Percentiles rank a stretch among this genome's conserved stretches.
These are phyloP conservation scores for Epichloe uncinata DNA, from an alignment of 2,329 filamentous ascomycete genomes.

Conservation along the genomic window DNA sequence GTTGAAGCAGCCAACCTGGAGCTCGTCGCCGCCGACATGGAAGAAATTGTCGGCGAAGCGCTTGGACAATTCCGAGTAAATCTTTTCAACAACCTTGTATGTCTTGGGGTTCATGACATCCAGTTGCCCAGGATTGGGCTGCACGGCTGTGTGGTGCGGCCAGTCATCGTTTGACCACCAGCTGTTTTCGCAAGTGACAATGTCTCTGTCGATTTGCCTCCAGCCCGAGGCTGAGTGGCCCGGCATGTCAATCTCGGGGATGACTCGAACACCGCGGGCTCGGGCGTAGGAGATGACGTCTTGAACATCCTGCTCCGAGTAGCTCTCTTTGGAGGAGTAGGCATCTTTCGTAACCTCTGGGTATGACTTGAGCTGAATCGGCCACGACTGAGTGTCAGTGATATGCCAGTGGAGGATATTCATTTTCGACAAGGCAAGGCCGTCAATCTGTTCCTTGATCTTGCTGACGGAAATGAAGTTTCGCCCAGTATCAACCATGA, in stretches of 20 bases:
- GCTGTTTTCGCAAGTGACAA: constrained; percentile 39
- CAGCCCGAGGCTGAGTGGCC: constrained; percentile 41
- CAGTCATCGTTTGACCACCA: constrained; percentile 50
- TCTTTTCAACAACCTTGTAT: constrained; percentile 37
- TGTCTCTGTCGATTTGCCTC: constrained; percentile 36
- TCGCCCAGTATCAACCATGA: constrained; percentile 41
- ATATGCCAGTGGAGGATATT: constrained; percentile 46
- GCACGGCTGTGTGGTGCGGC: constrained; percentile 35
- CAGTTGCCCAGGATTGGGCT: constrained; percentile 43
- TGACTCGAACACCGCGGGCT: constrained; percentile 38
- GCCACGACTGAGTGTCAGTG: constrained; percentile 42
- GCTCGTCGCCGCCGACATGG: constrained; percentile 42
- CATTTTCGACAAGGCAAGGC: constrained; percentile 41
- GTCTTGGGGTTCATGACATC: constrained; percentile 42
- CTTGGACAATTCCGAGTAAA: constrained; percentile 37
- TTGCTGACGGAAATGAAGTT: constrained; percentile 39
- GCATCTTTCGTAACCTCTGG: constrained; percentile 40
- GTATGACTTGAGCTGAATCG: constrained; percentile 33
- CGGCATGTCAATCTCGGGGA: constrained; percentile 45
- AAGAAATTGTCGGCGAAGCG: constrained; percentile 40
- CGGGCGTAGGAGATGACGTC: constrained; percentile 34
- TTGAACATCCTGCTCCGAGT: constrained; percentile 27
- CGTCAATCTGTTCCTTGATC: constrained; percentile 40
- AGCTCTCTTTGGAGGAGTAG: constrained; percentile 35
- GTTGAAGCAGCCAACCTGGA: constrained; percentile 42